phyloP scores from a whole-genome alignment of 78 protist species.

The Speleostelium caveatum region DNA sequence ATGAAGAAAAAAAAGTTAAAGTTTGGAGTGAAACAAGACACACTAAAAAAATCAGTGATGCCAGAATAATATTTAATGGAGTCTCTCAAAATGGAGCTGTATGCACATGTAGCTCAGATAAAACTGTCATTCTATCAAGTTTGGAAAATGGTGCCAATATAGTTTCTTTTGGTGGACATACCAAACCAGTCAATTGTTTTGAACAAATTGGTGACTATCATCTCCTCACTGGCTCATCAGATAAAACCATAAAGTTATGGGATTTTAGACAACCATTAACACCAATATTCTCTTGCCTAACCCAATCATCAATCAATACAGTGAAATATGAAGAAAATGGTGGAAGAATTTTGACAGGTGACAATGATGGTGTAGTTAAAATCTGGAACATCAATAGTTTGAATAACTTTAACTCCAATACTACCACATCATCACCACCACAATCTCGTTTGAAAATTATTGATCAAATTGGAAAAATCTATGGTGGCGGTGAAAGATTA shows the following conservation, averaged over 20 bases:
- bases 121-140: slow-evolving; percentile 24
- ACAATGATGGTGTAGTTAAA: slow-evolving; percentile 39
- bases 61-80: not conserved
- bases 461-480: not conserved
- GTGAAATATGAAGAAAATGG: slow-evolving; percentile 34
- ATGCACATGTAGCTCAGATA: slow-evolving; percentile 32
- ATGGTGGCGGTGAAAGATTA: not conserved
- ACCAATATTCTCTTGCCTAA: not conserved
- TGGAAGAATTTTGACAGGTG: slow-evolving; percentile 52
- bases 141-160: slow-evolving; percentile 13
- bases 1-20: slow-evolving; percentile 3
- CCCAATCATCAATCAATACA: not conserved
- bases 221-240: slow-evolving; percentile 59
- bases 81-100: slow-evolving; percentile 5
- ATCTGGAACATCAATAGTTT: slow-evolving; percentile 23
- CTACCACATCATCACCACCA: not conserved
- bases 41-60: slow-evolving; percentile 54
- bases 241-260: slow-evolving; percentile 39
- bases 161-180: slow-evolving; percentile 44
- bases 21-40: slow-evolving; percentile 26
- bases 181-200: slow-evolving; percentile 55
- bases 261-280: slow-evolving; percentile 16
- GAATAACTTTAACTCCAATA: slow-evolving; percentile 1
- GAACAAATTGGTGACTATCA: slow-evolving; percentile 54
- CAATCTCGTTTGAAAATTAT: not conserved